Base-by-base conservation (phyloP, 2,329 filamentous ascomycete species). In the Penicillium sp. region DNA sequence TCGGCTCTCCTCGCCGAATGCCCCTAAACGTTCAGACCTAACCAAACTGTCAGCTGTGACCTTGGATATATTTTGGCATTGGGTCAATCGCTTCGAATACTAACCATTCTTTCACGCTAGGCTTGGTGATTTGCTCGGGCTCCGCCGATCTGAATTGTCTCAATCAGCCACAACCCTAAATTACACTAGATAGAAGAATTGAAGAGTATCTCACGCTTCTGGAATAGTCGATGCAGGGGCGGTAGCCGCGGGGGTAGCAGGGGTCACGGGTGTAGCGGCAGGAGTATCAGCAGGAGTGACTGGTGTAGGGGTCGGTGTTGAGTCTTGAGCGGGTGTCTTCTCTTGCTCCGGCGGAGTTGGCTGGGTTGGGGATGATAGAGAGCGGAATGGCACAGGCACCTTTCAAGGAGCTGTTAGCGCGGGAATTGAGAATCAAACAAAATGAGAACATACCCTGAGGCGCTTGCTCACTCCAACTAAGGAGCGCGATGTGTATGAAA, bases 1-100 rank as follows among this genome's bases (percentile, higher is more conserved):
- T 61, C 90, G 87, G 53, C 78, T 69, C 28, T 71, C 69, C 35
- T 64, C 50, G 17, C 61, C 63, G 33, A 76, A 55, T 55, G 66
- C 65, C 44, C 68, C 66, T 50, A 77, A 51, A 37, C 75, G 73
- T 45, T 74, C 65, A 30, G 63, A 61, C 75, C 75, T 77, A 48
- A 37, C 25, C 36, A 16, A 16, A 26, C 14, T 16, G 42, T 63
- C 17, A 64, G 63, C 40, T 36, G 17, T 49, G 25, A 22, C 33
- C 49, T 51, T 44, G 12, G 19, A 33, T 31, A 12, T n/a, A 14
- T 28, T 25, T 38, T 33, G 33, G 19, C n/a, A 36, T 36, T 26
- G 38, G 16, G 38, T 10, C 14, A 40, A 25, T 30, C 9, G 26
- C 17, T 12, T 53, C n/a, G 19, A n/a, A 28, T 28, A 64, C 66